These are phyloP conservation scores for Candida verbasci DNA, from an alignment of 805 yeast species.

Conservation along the genomic window DNA sequence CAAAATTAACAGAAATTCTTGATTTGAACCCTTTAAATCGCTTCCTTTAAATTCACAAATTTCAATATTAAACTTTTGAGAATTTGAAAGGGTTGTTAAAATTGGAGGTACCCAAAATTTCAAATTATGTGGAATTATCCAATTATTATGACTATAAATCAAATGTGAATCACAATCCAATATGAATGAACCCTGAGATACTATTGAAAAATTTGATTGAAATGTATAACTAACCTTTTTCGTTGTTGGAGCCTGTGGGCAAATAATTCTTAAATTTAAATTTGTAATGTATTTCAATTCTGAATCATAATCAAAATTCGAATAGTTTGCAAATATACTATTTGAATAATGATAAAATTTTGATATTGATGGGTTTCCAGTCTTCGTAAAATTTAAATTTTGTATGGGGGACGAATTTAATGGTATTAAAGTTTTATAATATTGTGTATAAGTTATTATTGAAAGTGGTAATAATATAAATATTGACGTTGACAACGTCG, in stretches of 20 bases:
- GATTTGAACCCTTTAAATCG: too few species aligned
- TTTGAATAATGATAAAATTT: background rate
- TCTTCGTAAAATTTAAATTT: constrained; percentile 7
- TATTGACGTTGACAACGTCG: constrained; percentile 18
- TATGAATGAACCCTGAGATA: constrained; percentile 11
- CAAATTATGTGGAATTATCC: constrained; percentile 31
- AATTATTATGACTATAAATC: constrained; percentile 26
- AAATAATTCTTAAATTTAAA: constrained; percentile 6
- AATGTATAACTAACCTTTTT: background rate
- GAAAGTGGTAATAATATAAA: constrained; percentile 32
- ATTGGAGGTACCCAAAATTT: constrained; percentile 35
- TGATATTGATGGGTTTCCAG: too few species aligned
- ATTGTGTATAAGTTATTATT: constrained; percentile 28
- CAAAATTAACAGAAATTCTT: too few species aligned
- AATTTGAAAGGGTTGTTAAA: constrained; percentile 11
- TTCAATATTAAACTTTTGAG: background rate
- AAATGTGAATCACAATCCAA: constrained; percentile 29
- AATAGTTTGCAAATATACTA: background rate
- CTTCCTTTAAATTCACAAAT: background rate
- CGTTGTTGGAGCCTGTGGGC: constrained; percentile 3
- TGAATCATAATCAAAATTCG: constrained; percentile 8
- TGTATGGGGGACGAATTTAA: constrained; percentile 7
- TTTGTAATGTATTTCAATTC: constrained; percentile 4
- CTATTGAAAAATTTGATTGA: background rate
- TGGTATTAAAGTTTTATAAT: constrained; percentile 33